Base-by-base conservation (phyloP, 192 early-diverging fungal genomes). In the Diversispora eburnea region DNA sequence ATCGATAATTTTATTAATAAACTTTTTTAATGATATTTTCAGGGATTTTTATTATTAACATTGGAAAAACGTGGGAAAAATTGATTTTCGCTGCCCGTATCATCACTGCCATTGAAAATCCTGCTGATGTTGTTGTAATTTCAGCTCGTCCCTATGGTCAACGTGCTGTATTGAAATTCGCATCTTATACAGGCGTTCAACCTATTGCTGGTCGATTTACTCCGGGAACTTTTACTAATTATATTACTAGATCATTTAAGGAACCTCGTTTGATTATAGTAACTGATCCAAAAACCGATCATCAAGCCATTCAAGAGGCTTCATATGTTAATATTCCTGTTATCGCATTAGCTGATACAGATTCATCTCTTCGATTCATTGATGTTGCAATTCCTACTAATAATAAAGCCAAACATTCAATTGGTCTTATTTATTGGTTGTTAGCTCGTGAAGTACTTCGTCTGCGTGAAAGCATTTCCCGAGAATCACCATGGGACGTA, bases 271-370 rank as follows among this genome's bases (percentile, higher is more conserved):
- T 99, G 78, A 93, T 99, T 76, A 89, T 99, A 75, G 92, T 95
- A 72, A 94, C 97, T 73, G 98, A 99, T 88, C 96, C 98, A 77
- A 93, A 91, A 79, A 92, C 95, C 73, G 98, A 99, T 85, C 89
- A 93, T 88, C 98, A 99, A 89, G 93, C 98, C 82, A 92, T 99
- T 85, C 87, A 88, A 85, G 98, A 99, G 87, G 93, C 98, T 67
- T 98, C 98, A 74, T 99, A 99, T 85, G 98, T 99, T 87, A 99
- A 99, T 93, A 96, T 99, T 90, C 98, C 98, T 68, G 95, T 99
- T 76, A 99, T 99, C 82, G 96, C 95, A 75, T 91, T 99, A 80
- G 92, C 92, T 82, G 97, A 99, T 89, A 94, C 95, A 66, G 98
- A 99, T 89, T 92, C 96, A 47, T 89, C 92, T 57, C 90, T 99